Base-by-base conservation (phyloP, 192 early-diverging fungal genomes). In the Helicostylum pulchrum region DNA sequence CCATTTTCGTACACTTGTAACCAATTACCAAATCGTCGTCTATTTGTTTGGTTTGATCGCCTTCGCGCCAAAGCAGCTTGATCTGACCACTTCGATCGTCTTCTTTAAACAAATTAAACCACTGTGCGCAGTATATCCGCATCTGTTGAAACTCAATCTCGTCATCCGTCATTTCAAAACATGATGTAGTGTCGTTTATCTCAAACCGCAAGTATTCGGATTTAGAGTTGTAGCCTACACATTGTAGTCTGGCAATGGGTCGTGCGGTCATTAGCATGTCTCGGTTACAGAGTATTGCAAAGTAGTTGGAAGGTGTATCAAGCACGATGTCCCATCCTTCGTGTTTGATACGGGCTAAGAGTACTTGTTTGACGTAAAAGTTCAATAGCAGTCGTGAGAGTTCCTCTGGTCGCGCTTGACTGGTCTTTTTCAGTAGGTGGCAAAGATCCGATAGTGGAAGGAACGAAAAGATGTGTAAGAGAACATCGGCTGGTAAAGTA, bases 281-380 rank as follows among this genome's bases (percentile, higher is more conserved):
- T 21, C 42, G 43, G 23, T 61, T 61, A 23, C 58, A 61, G 14
- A 61, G 26, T 9, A 47, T 15, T 12, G 58, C 58, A 61, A 61
- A 61, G 44, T 61, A 61, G 23, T 43, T 45, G 19, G 44, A 21
- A n/a, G 58, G 30, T 14, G 58, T 45, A 21, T 61, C 43, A 23
- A 61, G 44, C 20, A 45, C 44, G 23, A 61, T 11, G 9, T 44
- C 23, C 58, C 58, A 61, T n/a, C 8, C 9, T 26, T 61, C 21
- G 42, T 26, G 15, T 23, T 61, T 61, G 7, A 61, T 44, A 61
- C 58, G 58, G 20, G 23, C 23, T 30, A 61, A 21, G 10, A 61
- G 6, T 7, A 47, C 45, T 9, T 61, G 42, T n/a, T 44, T 61
- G 30, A 39, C 43, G 2, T 26, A 43, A 30, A 61, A 44, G 7